Conservation (phyloP, 2,329 filamentous ascomycete genomes). For the Ilyonectria robusta region DNA sequence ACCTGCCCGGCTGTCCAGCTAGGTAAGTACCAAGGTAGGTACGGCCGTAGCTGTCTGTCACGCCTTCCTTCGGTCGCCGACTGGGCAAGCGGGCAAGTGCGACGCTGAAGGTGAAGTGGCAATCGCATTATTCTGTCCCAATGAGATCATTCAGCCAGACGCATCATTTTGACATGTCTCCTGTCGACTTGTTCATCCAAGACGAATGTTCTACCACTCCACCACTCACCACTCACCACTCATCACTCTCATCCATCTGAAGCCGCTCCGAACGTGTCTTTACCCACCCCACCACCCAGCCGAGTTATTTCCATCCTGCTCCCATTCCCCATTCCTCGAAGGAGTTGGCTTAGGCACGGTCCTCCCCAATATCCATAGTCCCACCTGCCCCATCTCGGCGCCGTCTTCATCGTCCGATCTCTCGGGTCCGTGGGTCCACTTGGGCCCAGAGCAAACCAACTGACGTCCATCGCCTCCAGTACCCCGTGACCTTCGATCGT, state of each 20-base stretch:
- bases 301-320: conserved; percentile 16
- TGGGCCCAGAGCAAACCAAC: conserved; percentile 41
- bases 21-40: background rate
- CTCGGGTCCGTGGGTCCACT: conserved; percentile 48
- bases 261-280: background rate
- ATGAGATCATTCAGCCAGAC: background rate
- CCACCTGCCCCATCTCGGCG: conserved; percentile 43
- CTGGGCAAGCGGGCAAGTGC: background rate
- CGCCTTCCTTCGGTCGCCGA: background rate
- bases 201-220: background rate
- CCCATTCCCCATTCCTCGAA: conserved; percentile 15
- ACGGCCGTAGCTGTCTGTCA: background rate
- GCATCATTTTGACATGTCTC: background rate
- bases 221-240: background rate
- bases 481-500: conserved; percentile 45
- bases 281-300: background rate
- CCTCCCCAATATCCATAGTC: conserved; percentile 13
- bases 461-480: conserved; percentile 27
- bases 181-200: background rate
- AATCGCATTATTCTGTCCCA: background rate
- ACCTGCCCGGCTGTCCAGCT: background rate
- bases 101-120: conserved; percentile 3
- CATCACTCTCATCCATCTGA: background rate
- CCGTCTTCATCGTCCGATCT: conserved; percentile 47
- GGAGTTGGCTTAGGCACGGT: conserved; percentile 24